A percentile compares a stretch with the other conserved stretches of the same genome.
Conservation (phyloP, 1,284 basidiomycete species). For the Trichosporon faecale region DNA sequence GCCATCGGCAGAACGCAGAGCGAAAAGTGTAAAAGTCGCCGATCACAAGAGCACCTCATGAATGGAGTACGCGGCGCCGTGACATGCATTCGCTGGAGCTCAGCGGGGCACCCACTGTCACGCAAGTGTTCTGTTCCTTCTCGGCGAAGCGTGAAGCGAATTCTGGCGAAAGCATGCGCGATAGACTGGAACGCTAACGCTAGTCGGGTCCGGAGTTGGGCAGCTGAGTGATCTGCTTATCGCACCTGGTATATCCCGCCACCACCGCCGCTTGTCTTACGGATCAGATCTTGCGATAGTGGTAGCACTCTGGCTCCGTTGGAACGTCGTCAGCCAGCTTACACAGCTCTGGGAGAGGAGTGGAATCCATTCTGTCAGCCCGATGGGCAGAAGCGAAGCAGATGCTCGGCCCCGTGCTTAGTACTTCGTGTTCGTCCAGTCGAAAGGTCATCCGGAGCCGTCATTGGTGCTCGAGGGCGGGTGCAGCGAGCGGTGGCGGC, state of each 20-base stretch:
- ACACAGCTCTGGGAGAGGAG: too few relatives aligned
- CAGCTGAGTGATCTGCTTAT: not conserved
- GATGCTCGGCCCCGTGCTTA: not conserved
- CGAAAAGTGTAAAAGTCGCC: slow-evolving; percentile 9
- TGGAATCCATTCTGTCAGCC: too few relatives aligned
- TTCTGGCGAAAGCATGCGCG: not conserved
- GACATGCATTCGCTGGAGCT: not conserved
- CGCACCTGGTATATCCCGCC: not conserved
- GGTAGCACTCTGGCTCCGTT: not conserved
- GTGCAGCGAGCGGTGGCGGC: not conserved
- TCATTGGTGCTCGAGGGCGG: not conserved
- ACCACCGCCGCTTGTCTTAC: not conserved
- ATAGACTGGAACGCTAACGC: not conserved
- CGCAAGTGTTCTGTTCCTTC: not conserved
- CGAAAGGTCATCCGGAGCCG: not conserved
- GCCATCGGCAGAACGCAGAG: not conserved
- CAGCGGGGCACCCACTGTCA: not conserved
- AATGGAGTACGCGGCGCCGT: not conserved
- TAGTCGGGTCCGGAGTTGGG: not conserved
- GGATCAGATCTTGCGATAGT: too few relatives aligned
- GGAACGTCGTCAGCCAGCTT: not conserved
- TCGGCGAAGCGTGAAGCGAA: not conserved
- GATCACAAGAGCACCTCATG: not conserved
- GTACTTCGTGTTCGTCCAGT: not conserved
- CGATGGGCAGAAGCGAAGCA: too few relatives aligned